These are phyloP conservation scores for Taiozyma sp. DNA, from an alignment of 1,139 yeast genomes.

Conservation along the genomic window DNA sequence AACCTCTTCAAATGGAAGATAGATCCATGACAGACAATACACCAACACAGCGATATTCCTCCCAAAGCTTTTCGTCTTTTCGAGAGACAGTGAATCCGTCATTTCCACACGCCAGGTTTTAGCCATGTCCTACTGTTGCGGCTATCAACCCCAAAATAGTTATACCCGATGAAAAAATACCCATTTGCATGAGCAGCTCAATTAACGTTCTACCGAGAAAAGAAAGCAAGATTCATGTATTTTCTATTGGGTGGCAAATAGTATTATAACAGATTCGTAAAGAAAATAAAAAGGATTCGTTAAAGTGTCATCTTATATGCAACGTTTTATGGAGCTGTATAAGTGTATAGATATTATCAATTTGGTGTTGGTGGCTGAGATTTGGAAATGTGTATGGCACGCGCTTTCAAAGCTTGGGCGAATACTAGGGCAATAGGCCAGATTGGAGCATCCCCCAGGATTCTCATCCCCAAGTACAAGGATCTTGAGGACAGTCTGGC, in stretches of 20 bases:
- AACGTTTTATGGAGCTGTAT: background rate
- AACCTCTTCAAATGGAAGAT: too few relatives aligned
- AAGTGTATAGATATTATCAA: background rate
- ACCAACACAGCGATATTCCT: too few relatives aligned
- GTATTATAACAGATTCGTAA: background rate
- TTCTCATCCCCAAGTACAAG: slow-evolving; percentile 62
- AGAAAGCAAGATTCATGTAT: background rate
- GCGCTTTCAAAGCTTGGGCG: slow-evolving; percentile 69
- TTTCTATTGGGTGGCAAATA: background rate
- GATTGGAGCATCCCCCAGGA: slow-evolving; percentile 75
- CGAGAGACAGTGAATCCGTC: too few relatives aligned
- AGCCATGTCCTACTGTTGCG: too few relatives aligned
- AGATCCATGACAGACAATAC: too few relatives aligned
- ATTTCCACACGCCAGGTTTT: too few relatives aligned
- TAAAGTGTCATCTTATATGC: background rate
- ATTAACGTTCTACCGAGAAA: background rate
- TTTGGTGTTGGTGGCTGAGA: slow-evolving; percentile 12
- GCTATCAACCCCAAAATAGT: too few relatives aligned
- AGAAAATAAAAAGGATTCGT: background rate
- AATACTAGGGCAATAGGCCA: slow-evolving; percentile 77
- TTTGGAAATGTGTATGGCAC: slow-evolving; percentile 42
- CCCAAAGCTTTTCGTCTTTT: too few relatives aligned
- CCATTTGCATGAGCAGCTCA: too few relatives aligned
- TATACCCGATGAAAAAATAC: too few relatives aligned
- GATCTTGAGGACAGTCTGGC: slow-evolving; percentile 53